Conservation (phyloP, 2,329 filamentous ascomycete species). For the Diaporthe humulicola region DNA sequence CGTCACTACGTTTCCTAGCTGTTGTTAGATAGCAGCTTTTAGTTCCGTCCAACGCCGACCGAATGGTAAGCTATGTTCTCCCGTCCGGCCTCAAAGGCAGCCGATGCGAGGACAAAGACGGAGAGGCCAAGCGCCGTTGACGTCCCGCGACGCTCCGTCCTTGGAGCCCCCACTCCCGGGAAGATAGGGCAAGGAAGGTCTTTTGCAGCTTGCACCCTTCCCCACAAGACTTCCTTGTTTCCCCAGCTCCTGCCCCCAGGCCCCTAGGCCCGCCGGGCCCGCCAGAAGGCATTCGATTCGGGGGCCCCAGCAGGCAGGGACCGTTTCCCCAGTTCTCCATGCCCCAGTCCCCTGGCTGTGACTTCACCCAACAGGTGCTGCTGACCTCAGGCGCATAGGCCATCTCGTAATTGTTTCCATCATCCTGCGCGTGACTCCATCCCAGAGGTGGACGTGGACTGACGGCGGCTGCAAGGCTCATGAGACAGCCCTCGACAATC, state of each 20-base stretch:
- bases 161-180: constrained; percentile 8
- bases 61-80: not conserved
- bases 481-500: constrained; percentile 21
- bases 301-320: not conserved
- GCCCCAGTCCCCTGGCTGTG: not conserved
- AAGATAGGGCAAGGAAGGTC: not conserved
- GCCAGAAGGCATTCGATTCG: not conserved
- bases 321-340: not conserved
- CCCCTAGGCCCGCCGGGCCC: constrained; percentile 6
- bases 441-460: constrained; percentile 13
- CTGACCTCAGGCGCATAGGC: constrained; percentile 24
- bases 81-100: not conserved
- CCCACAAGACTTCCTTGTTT: constrained; percentile 21
- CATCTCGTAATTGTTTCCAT: constrained; percentile 8
- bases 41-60: not conserved
- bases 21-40: not conserved
- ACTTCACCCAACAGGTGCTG: constrained; percentile 19
- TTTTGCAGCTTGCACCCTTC: not conserved
- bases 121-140: constrained; percentile 17
- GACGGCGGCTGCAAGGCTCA: constrained; percentile 9
- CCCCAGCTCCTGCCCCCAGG: constrained; percentile 11
- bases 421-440: constrained; percentile 22
- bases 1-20: not conserved
- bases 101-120: not conserved
- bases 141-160: constrained; percentile 7